A percentile compares a stretch with the other conserved stretches of the same genome.
Evolutionary conservation across 108 stramenopile species (phyloP).

Genomic region (Skeletonema grethae): DNA sequence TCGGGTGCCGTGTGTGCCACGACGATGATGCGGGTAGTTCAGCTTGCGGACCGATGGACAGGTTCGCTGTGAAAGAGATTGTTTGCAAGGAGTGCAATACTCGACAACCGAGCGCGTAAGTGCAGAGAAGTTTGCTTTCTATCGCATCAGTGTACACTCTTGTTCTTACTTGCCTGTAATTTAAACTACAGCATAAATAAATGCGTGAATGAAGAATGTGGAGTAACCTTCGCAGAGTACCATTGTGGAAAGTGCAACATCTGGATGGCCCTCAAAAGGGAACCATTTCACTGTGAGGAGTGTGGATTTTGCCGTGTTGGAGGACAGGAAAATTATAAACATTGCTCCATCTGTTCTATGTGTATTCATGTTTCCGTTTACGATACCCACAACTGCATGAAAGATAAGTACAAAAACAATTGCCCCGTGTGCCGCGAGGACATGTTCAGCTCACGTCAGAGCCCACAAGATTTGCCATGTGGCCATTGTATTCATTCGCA

Average conservation of each 20-base stretch:
- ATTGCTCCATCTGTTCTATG: constrained; percentile 50
- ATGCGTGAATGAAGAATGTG: constrained; percentile 22
- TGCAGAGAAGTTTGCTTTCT: not conserved
- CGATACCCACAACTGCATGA: constrained; percentile 46
- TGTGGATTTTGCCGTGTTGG: constrained; percentile 60
- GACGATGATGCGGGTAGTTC: constrained; percentile 62
- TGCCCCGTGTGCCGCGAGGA: constrained; percentile 61
- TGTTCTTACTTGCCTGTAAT: not conserved
- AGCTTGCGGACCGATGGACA: constrained; percentile 79
- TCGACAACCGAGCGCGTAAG: constrained; percentile 49
- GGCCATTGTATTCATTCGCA: constrained; percentile 89
- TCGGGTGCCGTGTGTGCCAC: constrained; percentile 87
- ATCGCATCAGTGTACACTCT: not conserved
- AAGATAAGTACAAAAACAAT: constrained; percentile 58
- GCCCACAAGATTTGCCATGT: constrained; percentile 87
- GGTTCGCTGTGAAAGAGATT: constrained; percentile 71
- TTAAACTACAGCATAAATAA: constrained; percentile 22
- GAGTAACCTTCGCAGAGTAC: constrained; percentile 38
- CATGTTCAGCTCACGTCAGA: constrained; percentile 58
- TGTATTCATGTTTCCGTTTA: constrained; percentile 36
- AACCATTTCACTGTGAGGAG: constrained; percentile 46
- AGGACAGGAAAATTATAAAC: constrained; percentile 40
- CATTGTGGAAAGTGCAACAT: constrained; percentile 50
- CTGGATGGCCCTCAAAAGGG: constrained; percentile 44
- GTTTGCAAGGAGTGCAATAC: constrained; percentile 82